A percentile compares a stretch with the other conserved stretches of the same genome.
phyloP scores from a whole-genome alignment of 2,329 filamentous ascomycete genomes.

The Cladosporium sp. region DNA sequence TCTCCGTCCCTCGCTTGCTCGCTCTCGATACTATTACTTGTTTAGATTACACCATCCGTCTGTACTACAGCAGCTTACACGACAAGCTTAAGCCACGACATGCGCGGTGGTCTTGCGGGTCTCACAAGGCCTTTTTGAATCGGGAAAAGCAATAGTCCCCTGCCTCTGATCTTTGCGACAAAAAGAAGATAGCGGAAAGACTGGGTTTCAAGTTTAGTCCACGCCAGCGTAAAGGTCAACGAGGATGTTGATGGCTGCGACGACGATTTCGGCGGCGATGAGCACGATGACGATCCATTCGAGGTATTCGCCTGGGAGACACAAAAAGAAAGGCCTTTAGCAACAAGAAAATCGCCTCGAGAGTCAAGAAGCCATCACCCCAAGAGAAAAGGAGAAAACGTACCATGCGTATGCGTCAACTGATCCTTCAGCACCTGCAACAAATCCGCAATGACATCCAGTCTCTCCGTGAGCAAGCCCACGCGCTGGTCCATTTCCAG shows the following conservation, averaged over 20 bases:
- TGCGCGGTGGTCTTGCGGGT: too few species aligned
- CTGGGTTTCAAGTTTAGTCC: slow-evolving; percentile 16
- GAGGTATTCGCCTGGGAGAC: slow-evolving; percentile 47
- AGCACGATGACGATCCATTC: slow-evolving; percentile 76
- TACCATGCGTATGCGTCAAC: slow-evolving; percentile 85
- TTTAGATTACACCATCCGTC: too few species aligned
- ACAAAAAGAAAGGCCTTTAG: too few species aligned
- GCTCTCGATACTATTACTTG: too few species aligned
- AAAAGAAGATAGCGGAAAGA: too few species aligned
- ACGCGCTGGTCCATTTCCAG: slow-evolving; percentile 98
- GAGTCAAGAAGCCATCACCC: neutral
- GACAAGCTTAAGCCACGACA: too few species aligned
- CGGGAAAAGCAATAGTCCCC: too few species aligned
- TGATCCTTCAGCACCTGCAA: slow-evolving; percentile 93
- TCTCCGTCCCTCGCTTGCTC: too few species aligned
- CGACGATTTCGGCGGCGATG: slow-evolving; percentile 91
- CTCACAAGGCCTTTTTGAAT: too few species aligned
- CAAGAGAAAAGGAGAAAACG: slow-evolving; percentile 43
- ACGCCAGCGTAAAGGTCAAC: slow-evolving; percentile 77
- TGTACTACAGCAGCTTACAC: too few species aligned
- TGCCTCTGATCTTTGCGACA: too few species aligned
- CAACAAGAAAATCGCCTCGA: too few species aligned
- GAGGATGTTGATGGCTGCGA: slow-evolving; percentile 82
- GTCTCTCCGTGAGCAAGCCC: slow-evolving; percentile 77
- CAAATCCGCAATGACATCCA: slow-evolving; percentile 91